Base-by-base conservation (phyloP, 2,329 filamentous ascomycete genomes). In the Arachnomyces sp. region DNA sequence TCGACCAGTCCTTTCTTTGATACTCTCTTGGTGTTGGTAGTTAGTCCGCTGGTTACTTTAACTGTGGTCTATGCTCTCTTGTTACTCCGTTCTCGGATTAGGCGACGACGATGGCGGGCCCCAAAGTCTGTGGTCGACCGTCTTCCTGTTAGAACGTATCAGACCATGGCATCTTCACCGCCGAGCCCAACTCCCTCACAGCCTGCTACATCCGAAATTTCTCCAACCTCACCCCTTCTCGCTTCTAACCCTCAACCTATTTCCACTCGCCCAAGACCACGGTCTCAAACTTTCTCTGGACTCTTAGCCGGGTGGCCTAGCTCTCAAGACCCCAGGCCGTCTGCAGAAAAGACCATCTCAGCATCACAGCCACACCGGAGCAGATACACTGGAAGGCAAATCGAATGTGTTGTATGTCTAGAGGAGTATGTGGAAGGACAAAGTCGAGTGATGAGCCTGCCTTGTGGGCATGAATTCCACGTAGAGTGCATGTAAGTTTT, bases 381-480 rank as follows among this genome's bases (percentile, higher is more conserved):
- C 38, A 71, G 74, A 35, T 83, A 82, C 51, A 75, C 74, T 14
- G 75, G 78, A 28, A 72, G 77, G 46, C 79, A 82, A 59, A 79
- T 87, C 7, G 92, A 98, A 62, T 98, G 92, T 58, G 90, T 95
- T 9, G 90, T 98, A 2, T 98, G 92, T 54, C 69, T 98, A 28
- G 92, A 98, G 58, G 92, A 98, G 59, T 98, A 96, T 56, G 73
- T 95, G 15, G 89, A 95, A 61, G 92, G 92, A 30, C 81, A 95
- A 53, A 95, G 88, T 60, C 79, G 80, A 55, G 90, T 98, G 30
- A 98, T 98, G 92, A 93, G 88, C 57, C 68, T 98, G 44, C 92
- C 92, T 7, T 98, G 92, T 64, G 92, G 92, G 28, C 92, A 98
- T 61, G 92, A 98, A 57, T 98, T 96, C 63, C 92, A 98, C 62